Percentiles rank a stretch among this genome's conserved stretches.
Evolutionary conservation across 495 filamentous ascomycete species (phyloP).

Genomic region (Collariella sp.): DNA sequence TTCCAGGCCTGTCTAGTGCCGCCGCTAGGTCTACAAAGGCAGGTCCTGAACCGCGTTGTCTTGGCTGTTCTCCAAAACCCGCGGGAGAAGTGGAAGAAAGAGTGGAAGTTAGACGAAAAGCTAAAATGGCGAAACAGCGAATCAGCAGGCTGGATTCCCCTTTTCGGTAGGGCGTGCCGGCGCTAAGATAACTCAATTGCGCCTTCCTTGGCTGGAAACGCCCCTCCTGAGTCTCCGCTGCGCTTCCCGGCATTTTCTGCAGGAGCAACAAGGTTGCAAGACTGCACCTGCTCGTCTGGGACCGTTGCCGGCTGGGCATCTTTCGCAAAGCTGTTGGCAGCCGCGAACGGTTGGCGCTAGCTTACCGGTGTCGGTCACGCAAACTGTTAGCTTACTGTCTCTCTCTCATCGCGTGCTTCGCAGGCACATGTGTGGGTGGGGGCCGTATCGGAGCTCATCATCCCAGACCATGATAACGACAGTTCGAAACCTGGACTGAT

Average conservation of each 20-base stretch:
- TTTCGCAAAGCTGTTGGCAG: no score
- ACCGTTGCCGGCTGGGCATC: background rate
- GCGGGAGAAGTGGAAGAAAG: background rate
- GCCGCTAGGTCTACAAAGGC: constrained; percentile 13
- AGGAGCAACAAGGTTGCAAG: background rate
- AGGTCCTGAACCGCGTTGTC: constrained; percentile 3
- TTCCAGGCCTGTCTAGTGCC: background rate
- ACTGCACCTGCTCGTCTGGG: constrained; percentile 2
- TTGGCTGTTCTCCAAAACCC: no score
- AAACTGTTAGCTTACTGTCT: no score
- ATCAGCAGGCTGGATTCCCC: background rate
- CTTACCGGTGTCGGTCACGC: no score
- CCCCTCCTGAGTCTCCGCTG: background rate
- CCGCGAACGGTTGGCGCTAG: no score
- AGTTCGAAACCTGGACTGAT: no score
- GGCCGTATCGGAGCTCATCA: no score
- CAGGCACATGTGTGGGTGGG: no score
- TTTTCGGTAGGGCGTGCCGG: background rate
- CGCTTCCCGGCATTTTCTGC: background rate
- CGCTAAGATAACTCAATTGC: constrained; percentile 5
- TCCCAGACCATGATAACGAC: no score
- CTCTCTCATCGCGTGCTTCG: no score
- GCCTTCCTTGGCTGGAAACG: background rate
- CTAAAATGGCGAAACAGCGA: background rate
- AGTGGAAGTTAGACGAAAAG: background rate